Conservation (phyloP, 2,329 filamentous ascomycete species). For the Exophiala mesophila region DNA sequence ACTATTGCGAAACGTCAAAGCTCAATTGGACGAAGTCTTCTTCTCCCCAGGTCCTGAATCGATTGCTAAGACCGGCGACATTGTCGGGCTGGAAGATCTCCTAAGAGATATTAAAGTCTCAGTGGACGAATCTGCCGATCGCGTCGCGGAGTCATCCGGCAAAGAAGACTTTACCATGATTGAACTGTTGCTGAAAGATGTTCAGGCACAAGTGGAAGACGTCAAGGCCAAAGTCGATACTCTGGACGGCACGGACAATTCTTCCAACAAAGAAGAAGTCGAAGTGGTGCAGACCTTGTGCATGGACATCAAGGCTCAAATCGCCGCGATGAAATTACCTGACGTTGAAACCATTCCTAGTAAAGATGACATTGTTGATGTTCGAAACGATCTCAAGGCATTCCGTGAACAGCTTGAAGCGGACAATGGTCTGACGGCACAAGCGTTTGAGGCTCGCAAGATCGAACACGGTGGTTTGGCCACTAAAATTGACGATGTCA, state of each 20-base stretch:
- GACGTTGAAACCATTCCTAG: slow-evolving; percentile 67
- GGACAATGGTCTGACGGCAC: slow-evolving; percentile 68
- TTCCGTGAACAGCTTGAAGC: slow-evolving; percentile 63
- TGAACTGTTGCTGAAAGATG: slow-evolving; percentile 72
- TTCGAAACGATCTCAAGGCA: slow-evolving; percentile 67
- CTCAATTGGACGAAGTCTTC: slow-evolving; percentile 74
- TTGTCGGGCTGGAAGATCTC: slow-evolving; percentile 61
- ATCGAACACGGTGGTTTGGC: slow-evolving; percentile 74
- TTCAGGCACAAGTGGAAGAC: slow-evolving; percentile 72
- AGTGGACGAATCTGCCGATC: slow-evolving; percentile 58
- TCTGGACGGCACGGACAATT: slow-evolving; percentile 34
- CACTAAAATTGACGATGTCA: slow-evolving; percentile 74
- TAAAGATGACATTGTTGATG: slow-evolving; percentile 67
- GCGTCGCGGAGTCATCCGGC: slow-evolving; percentile 64
- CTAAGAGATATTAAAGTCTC: slow-evolving; percentile 71
- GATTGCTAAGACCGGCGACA: slow-evolving; percentile 57
- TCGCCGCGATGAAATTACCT: slow-evolving; percentile 68
- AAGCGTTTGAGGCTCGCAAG: slow-evolving; percentile 77
- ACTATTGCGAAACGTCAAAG: slow-evolving; percentile 82
- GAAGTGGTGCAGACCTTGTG: slow-evolving; percentile 76
- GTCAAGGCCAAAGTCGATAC: slow-evolving; percentile 45
- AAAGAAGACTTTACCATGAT: slow-evolving; percentile 75
- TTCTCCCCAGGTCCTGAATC: slow-evolving; percentile 61
- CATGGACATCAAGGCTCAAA: slow-evolving; percentile 74
- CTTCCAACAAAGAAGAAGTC: slow-evolving; percentile 69